Conservation (phyloP, 176 grass and related monocot genomes). For the Aechmea fasciata region DNA sequence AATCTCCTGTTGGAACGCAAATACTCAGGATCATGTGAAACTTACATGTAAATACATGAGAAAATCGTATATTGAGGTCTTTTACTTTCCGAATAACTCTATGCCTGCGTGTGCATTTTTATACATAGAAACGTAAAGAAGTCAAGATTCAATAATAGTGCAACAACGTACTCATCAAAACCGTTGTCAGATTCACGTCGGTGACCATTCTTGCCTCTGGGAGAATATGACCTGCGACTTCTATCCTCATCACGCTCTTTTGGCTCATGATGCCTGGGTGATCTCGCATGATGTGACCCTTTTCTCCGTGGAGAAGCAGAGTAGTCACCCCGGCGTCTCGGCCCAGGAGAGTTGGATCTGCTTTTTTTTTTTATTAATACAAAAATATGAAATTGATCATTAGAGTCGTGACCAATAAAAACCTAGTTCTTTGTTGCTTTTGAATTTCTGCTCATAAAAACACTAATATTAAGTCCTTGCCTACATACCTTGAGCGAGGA, state of each 20-base stretch:
- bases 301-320: slow-evolving; percentile 52
- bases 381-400: neutral
- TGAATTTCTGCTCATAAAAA: neutral
- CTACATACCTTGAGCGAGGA: slow-evolving; percentile 56
- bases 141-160: neutral
- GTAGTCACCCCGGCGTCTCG: slow-evolving; percentile 45
- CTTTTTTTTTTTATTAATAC: slow-evolving; percentile 6
- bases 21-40: slow-evolving; percentile 19
- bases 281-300: slow-evolving; percentile 27
- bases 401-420: too few species aligned
- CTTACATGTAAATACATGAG: slow-evolving; percentile 13
- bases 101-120: neutral
- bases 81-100: neutral
- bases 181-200: slow-evolving; percentile 29
- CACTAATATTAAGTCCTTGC: slow-evolving; percentile 1
- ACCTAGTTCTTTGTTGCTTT: neutral
- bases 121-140: neutral
- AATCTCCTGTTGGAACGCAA: slow-evolving; percentile 30
- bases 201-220: slow-evolving; percentile 31
- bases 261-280: slow-evolving; percentile 27
- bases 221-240: slow-evolving; percentile 43
- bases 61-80: neutral
- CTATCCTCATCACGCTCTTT: slow-evolving; percentile 39
- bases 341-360: slow-evolving; percentile 74
- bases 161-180: slow-evolving; percentile 42